Conservation (phyloP, 495 filamentous ascomycete genomes). For the Podospora australis region DNA sequence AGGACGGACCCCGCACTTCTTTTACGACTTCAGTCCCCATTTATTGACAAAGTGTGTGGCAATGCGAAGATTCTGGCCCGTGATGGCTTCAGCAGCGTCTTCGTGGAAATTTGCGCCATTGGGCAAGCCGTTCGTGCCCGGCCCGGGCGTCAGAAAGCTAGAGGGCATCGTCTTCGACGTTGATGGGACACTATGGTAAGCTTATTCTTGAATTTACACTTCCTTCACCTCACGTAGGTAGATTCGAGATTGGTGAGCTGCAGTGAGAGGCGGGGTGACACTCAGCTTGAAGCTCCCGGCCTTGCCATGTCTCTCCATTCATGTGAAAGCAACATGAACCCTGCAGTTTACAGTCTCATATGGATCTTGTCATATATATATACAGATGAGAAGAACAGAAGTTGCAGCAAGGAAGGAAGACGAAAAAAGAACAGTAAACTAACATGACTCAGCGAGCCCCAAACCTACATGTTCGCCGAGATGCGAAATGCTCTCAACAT, state of each 20-base stretch:
- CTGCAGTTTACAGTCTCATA: too few relatives aligned
- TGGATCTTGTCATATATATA: too few relatives aligned
- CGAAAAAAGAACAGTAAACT: too few relatives aligned
- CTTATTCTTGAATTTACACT: slow-evolving; percentile 10
- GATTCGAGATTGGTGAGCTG: too few relatives aligned
- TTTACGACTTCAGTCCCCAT: neutral
- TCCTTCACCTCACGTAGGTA: too few relatives aligned
- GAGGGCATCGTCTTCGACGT: slow-evolving; percentile 91
- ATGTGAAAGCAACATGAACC: too few relatives aligned
- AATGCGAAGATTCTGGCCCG: slow-evolving; percentile 30
- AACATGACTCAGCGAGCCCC: slow-evolving; percentile 57
- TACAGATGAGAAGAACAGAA: too few relatives aligned
- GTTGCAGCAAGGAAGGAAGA: too few relatives aligned
- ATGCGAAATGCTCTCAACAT: slow-evolving; percentile 72
- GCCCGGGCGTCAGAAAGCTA: slow-evolving; percentile 46
- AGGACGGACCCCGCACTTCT: neutral
- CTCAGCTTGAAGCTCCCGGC: too few relatives aligned
- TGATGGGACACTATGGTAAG: slow-evolving; percentile 87
- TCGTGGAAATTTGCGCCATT: slow-evolving; percentile 28
- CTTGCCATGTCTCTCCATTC: too few relatives aligned
- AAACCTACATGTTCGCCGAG: slow-evolving; percentile 87
- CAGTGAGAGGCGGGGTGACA: too few relatives aligned
- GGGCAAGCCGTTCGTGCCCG: slow-evolving; percentile 13
- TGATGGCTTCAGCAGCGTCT: slow-evolving; percentile 26
- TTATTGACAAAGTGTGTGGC: too few relatives aligned